Base-by-base conservation (phyloP, 106 monocot genomes). In the Acorus gramineus region DNA sequence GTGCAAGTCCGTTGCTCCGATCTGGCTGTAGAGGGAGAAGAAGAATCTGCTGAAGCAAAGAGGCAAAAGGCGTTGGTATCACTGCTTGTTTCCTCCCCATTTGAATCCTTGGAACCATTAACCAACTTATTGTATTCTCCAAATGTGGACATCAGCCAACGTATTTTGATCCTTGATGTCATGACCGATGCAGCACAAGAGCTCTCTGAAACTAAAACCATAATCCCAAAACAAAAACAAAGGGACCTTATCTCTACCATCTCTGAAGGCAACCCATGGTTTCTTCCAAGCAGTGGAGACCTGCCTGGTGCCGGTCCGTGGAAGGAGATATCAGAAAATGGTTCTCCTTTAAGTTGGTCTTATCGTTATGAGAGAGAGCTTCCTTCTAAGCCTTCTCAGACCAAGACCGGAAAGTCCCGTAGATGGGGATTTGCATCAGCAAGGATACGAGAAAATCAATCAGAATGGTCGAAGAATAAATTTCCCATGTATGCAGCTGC, bases 401-500 rank as follows among this genome's bases (percentile, higher is more conserved):
- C 66, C 7, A 98, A 85, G 77, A 69, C 60, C 46, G 91, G 96
- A 50, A 98, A 87, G 75, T 74, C 96, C 57, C 86, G 96, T 45
- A 77, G 77, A 71, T 98, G 91, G 91, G 73, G 83, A 65, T 61
- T 98, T 63, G 67, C 52, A 47, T 77, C 68, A 54, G 65, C 69
- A 8, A 75, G 74, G 53, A 6, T 49, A 47, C 44, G 57, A 48
- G 78, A 70, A 52, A 56, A 61, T n/a, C 71, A 71, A 44, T 5
- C 62, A 7, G 81, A 91, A 60, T 72, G 46, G 52, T 74, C 85
- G 52, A 85, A 66, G 62, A 98, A 98, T 57, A 90, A 63, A 70
- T 98, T 98, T 81, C 96, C 96, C 69, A 47, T 98, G 57, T 98
- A 98, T 83, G 91, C 96, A 57, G 87, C 96, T 77, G 85, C 96